phyloP scores from a whole-genome alignment of 1,284 basidiomycete species.

The Apiotrichum mycotoxinovorans region DNA sequence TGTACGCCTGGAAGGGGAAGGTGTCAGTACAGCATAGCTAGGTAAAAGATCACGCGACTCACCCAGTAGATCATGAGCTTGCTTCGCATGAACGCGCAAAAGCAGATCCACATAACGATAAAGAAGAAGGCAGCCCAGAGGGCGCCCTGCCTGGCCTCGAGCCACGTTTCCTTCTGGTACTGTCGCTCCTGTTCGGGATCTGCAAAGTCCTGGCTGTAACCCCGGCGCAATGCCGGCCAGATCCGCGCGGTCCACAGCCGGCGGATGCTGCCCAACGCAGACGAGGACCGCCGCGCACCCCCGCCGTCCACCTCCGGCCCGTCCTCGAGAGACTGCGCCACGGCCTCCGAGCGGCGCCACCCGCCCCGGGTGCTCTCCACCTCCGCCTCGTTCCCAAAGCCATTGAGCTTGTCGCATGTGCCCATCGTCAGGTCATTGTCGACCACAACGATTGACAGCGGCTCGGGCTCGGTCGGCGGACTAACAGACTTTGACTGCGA shows the following conservation, averaged over 20 bases:
- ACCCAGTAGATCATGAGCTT: neutral
- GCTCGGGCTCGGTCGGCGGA: too few relatives aligned
- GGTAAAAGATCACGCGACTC: too few relatives aligned
- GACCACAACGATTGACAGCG: conserved; percentile 28
- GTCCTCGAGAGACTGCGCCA: too few relatives aligned
- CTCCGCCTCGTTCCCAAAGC: conserved; percentile 11
- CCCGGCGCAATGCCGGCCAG: conserved; percentile 37
- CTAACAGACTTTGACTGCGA: neutral
- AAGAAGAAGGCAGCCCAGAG: conserved; percentile 34
- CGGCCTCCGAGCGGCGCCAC: too few relatives aligned
- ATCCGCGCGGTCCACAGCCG: conserved; percentile 20
- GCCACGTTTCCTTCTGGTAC: conserved; percentile 44
- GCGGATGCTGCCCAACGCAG: too few relatives aligned
- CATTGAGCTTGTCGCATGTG: neutral
- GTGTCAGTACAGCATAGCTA: neutral
- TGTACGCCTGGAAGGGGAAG: conserved; percentile 25
- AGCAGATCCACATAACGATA: conserved; percentile 32
- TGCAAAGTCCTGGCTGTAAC: conserved; percentile 38
- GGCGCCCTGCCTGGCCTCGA: conserved; percentile 36
- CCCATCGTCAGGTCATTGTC: conserved; percentile 33
- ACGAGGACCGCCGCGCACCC: too few relatives aligned
- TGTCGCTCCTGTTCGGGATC: conserved; percentile 39
- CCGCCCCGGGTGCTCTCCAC: neutral
- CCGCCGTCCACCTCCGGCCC: too few relatives aligned
- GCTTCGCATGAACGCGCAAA: conserved; percentile 5